phyloP scores from a whole-genome alignment of 2,329 filamentous ascomycete genomes.

The Hypoxylon sp. region DNA sequence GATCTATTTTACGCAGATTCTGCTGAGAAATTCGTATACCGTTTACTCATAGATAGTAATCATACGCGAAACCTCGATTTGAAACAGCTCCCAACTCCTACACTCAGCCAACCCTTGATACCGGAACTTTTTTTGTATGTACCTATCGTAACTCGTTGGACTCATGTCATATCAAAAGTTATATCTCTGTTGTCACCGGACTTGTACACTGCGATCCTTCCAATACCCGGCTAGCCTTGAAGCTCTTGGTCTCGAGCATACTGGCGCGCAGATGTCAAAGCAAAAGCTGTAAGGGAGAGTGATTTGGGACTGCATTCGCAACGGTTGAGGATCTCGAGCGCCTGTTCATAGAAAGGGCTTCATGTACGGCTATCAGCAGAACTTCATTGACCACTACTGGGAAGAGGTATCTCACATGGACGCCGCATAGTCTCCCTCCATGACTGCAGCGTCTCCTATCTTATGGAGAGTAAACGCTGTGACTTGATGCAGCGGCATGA shows the following conservation, averaged over 20 bases:
- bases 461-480: conserved; percentile 17
- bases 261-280: neutral
- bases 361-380: neutral
- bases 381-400: neutral
- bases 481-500: conserved; percentile 10
- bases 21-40: too few relatives aligned
- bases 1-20: too few relatives aligned
- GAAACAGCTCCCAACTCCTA: too few relatives aligned
- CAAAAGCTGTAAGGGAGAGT: conserved; percentile 7
- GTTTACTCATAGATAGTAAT: too few relatives aligned
- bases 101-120: too few relatives aligned
- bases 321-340: conserved; percentile 6
- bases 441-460: neutral
- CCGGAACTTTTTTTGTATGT: neutral
- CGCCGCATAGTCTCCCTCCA: conserved; percentile 1
- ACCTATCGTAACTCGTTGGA: neutral
- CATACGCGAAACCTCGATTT: too few relatives aligned
- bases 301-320: conserved; percentile 16
- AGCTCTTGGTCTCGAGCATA: neutral
- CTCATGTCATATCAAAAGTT: neutral
- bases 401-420: conserved; percentile 1
- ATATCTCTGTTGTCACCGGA: neutral
- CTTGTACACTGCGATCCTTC: neutral
- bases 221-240: neutral
- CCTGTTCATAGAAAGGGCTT: conserved; percentile 14